Conservation (phyloP, 352 stramenopile genomes). For the Phytophthora sansomeana region DNA sequence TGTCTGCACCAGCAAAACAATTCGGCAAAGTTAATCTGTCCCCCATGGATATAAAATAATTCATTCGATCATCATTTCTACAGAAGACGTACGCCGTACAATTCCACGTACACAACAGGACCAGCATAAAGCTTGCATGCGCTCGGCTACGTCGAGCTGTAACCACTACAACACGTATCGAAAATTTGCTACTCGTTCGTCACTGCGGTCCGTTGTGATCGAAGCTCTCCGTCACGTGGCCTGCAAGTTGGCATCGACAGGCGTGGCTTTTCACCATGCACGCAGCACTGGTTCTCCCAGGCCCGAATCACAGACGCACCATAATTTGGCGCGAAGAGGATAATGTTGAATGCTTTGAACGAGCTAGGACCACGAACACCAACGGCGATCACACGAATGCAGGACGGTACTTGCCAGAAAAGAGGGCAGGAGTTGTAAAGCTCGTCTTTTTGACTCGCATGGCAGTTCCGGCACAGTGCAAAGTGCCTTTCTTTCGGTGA, state of each 20-base stretch:
- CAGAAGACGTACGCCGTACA: not conserved
- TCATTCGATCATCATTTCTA: too few relatives aligned
- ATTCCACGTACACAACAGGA: not conserved
- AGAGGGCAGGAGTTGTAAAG: not conserved
- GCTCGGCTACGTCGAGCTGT: not conserved
- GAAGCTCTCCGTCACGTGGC: too few relatives aligned
- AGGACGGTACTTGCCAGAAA: not conserved
- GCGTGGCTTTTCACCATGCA: not conserved
- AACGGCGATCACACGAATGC: not conserved
- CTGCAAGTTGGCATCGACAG: too few relatives aligned
- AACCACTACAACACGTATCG: not conserved
- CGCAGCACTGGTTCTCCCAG: not conserved
- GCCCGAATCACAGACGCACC: not conserved
- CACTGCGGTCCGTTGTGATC: not conserved
- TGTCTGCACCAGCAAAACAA: not conserved
- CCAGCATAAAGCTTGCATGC: not conserved
- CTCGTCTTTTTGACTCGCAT: not conserved
- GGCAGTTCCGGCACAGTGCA: constrained; percentile 1
- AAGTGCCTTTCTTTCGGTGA: constrained; percentile 1
- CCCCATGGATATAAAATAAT: too few relatives aligned
- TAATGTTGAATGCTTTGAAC: constrained; percentile 1
- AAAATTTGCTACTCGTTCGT: not conserved
- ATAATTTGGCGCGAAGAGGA: not conserved
- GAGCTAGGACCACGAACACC: not conserved
- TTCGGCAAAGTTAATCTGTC: too few relatives aligned